Evolutionary conservation across 2,329 filamentous ascomycete genomes (phyloP), one percentile per base, ranked within the genome.

Genomic region (Acephala macrosclerotiorum): DNA sequence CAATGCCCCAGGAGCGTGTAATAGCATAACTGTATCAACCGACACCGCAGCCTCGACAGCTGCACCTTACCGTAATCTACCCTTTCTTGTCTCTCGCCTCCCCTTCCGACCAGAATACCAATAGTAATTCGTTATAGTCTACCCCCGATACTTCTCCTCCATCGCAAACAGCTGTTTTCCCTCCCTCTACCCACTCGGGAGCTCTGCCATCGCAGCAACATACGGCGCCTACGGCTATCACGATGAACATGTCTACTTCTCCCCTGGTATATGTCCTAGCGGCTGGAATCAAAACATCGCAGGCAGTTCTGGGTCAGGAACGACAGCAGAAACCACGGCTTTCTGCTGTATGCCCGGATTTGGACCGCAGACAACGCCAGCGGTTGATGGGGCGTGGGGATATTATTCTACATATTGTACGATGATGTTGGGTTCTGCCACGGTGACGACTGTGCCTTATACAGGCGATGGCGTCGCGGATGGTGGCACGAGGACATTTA

Each of bases 201-300:
- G 11, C 45, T n/a, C 45, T 6, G 45, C 45, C 45, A 18, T 49
- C n/a, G 20, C 45, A 20, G 25, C 45, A 8, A 49, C 45, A 11
- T 49, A 9, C n/a, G 45, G 45, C 6, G 18, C 45, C 2, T 49
- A 49, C 11, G 45, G 45, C 6, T 49, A 22, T 7, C 45, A 49
- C n/a, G 45, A 49, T n/a, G 18, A 49, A 22, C 45, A 49, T n/a
- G 45, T 49, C n/a, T 49, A 22, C 45, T 49, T 49, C 14, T 49
- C 45, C 5, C 45, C 45, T 1, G 45, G 45, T 3, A 5, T 49
- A 1, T 49, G 45, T 49, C 45, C 45, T n/a, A 49, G 45, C n/a
- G 45, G n/a, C 1, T 49, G 45, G 45, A 22, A 22, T n/a, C 2
- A 22, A 7, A 49, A 49, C 14, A 22, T 25, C n/a, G 45, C 20